Evolutionary conservation across 2,329 filamentous ascomycete genomes (phyloP), one percentile per base, ranked within the genome.

Genomic region (Sporothrix sp.): DNA sequence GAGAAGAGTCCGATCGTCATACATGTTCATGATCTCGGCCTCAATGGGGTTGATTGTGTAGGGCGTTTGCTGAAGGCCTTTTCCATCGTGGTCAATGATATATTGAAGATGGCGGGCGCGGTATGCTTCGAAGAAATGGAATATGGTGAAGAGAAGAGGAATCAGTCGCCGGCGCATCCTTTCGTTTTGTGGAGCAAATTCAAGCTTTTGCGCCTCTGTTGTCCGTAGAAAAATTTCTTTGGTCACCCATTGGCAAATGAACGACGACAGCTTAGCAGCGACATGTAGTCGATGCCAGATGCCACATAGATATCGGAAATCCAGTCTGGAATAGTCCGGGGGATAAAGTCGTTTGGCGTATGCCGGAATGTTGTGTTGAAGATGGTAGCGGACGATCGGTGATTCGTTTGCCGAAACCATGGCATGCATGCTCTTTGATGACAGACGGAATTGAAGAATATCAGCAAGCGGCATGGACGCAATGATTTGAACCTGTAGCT

Each of bases 41-140:
- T 84, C 80, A 55, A 84, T 79, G 0, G 80, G 80, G 57, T 84
- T 81, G 36, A 77, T 53, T 0, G 79, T 82, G 56, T 77, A 82
- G 0, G 79, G 74, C 49, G 71, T 69, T 37, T 62, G 68, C 36
- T 65, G 65, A 40, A 84, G 57, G 5, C 78, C 76, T 44, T 73
- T 67, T 11, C 75, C 73, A 35, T 65, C 66, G 50, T 78, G 69
- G 43, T 76, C 68, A 44, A 68, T 65, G 21, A 84, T 70, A 54
- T 78, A 76, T 56, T 78, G 65, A 7, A 81, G 62, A 57, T 83
- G 78, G 3, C 81, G 66, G 35, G 70, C 72, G 52, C 80, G 75
- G 59, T 81, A 82, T 1, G 71, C 79, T 61, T 84, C 80, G 60
- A 84, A 83, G 59, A 84, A 84, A 61, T 84, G 80, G 56, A 83